Conservation (phyloP, 2,329 filamentous ascomycete genomes). For the Tolypocladium tundrense region DNA sequence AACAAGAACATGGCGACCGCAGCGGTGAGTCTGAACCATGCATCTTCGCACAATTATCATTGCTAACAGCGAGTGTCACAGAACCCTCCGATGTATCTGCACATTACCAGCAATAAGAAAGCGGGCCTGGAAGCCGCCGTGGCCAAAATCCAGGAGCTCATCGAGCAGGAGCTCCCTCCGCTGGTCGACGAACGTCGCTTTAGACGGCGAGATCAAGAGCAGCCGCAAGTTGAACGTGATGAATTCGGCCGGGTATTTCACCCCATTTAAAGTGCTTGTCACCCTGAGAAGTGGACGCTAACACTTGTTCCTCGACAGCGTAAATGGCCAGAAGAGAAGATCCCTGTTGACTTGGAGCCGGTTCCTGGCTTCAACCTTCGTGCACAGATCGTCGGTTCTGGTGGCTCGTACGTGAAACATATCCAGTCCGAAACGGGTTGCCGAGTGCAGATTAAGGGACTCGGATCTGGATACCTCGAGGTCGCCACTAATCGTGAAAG, state of each 20-base stretch:
- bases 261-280: not conserved
- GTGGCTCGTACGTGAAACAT: constrained; percentile 93
- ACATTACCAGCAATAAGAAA: constrained; percentile 88
- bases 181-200: constrained; percentile 92
- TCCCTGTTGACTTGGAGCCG: constrained; percentile 82
- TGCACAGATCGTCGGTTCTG: constrained; percentile 90
- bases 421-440: constrained; percentile 94
- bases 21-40: constrained; percentile 51
- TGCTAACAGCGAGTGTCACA: constrained; percentile 22
- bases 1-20: constrained; percentile 97
- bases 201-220: constrained; percentile 66
- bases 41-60: not conserved
- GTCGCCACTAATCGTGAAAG: constrained; percentile 79
- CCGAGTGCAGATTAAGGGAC: constrained; percentile 95
- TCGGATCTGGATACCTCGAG: constrained; percentile 89
- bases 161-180: constrained; percentile 91
- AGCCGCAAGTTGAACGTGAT: constrained; percentile 69
- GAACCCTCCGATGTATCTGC: constrained; percentile 90
- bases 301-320: constrained; percentile 43
- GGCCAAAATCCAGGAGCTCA: constrained; percentile 81
- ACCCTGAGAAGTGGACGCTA: not conserved
- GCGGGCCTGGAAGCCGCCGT: constrained; percentile 85
- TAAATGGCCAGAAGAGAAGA: constrained; percentile 98
- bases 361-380: constrained; percentile 92
- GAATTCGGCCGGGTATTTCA: constrained; percentile 72